phyloP scores from a whole-genome alignment of 2,329 filamentous ascomycete genomes.

The Cordyceps cicadae region DNA sequence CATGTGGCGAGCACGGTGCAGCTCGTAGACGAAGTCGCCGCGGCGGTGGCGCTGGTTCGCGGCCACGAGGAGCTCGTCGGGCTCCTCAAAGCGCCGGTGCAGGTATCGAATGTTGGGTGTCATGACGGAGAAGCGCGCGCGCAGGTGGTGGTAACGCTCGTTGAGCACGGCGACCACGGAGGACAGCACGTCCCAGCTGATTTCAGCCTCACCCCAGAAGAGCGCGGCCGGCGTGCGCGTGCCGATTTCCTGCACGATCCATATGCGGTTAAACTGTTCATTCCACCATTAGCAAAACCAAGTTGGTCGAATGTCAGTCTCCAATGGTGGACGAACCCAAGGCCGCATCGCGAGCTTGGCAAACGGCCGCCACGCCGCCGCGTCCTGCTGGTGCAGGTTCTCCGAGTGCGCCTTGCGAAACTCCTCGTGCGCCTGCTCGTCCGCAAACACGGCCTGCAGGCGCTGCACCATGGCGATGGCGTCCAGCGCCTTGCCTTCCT shows the following conservation, averaged over 20 bases:
- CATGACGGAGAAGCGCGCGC: conserved; percentile 22
- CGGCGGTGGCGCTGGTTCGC: conserved; percentile 23
- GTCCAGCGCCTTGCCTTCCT: conserved; percentile 19
- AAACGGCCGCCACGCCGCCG: conserved; percentile 24
- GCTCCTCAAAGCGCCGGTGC: conserved; percentile 26
- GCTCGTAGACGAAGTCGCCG: conserved; percentile 27
- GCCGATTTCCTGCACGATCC: conserved; percentile 31
- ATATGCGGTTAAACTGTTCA: conserved; percentile 26
- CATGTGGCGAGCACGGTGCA: conserved; percentile 27
- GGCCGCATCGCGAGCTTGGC: conserved; percentile 24
- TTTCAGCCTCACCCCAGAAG: conserved; percentile 25
- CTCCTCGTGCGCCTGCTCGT: conserved; percentile 22
- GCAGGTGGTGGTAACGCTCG: conserved; percentile 25
- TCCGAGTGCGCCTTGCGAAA: conserved; percentile 25
- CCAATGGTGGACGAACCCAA: conserved; percentile 21
- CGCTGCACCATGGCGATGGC: conserved; percentile 22
- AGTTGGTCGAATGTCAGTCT: neutral
- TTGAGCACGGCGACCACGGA: conserved; percentile 24
- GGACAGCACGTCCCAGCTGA: conserved; percentile 27
- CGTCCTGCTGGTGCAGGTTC: conserved; percentile 20
- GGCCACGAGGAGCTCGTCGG: conserved; percentile 19
- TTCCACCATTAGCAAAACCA: neutral
- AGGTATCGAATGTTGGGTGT: conserved; percentile 28
- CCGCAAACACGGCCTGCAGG: conserved; percentile 22
- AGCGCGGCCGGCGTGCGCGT: conserved; percentile 25